phyloP scores from a whole-genome alignment of 2,329 filamentous ascomycete genomes.

The Sporothrix humicola region DNA sequence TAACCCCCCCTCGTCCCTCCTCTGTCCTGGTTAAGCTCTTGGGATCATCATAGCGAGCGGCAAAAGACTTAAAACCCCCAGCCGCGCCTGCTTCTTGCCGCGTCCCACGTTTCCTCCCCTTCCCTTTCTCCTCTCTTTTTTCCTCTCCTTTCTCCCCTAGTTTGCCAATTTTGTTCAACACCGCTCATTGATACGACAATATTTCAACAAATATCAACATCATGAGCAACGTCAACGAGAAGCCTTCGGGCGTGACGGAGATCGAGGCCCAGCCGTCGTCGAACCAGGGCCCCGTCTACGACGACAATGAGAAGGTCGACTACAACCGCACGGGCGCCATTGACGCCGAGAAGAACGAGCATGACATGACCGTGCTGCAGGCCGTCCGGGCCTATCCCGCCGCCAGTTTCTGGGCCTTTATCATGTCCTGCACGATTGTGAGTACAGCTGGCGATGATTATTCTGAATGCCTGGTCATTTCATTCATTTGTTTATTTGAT shows the following conservation, averaged over 20 bases:
- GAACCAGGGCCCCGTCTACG: conserved; percentile 27
- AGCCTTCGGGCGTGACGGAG: conserved; percentile 18
- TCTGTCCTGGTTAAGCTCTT: background rate
- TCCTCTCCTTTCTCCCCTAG: background rate
- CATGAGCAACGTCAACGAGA: conserved; percentile 27
- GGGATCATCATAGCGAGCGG: conserved; percentile 18
- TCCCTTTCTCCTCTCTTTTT: background rate
- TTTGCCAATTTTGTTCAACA: background rate
- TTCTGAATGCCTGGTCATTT: background rate
- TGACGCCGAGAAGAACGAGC: conserved; percentile 57
- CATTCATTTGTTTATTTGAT: background rate
- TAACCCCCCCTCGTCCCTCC: too few species aligned
- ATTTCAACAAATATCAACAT: conserved; percentile 32
- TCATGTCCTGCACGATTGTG: conserved; percentile 51
- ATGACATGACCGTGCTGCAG: conserved; percentile 46
- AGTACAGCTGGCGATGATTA: conserved; percentile 40
- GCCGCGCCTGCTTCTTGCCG: conserved; percentile 25
- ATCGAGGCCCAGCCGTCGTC: conserved; percentile 29
- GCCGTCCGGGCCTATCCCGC: conserved; percentile 46
- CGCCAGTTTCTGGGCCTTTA: conserved; percentile 49
- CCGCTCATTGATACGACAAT: background rate
- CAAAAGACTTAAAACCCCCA: conserved; percentile 21
- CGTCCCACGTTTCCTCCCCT: conserved; percentile 3
- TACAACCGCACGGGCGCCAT: conserved; percentile 58
- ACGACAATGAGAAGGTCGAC: conserved; percentile 49